Evolutionary conservation across 768 basidiomycete genomes (phyloP).

Genomic region (Auriscalpium orientale): DNA sequence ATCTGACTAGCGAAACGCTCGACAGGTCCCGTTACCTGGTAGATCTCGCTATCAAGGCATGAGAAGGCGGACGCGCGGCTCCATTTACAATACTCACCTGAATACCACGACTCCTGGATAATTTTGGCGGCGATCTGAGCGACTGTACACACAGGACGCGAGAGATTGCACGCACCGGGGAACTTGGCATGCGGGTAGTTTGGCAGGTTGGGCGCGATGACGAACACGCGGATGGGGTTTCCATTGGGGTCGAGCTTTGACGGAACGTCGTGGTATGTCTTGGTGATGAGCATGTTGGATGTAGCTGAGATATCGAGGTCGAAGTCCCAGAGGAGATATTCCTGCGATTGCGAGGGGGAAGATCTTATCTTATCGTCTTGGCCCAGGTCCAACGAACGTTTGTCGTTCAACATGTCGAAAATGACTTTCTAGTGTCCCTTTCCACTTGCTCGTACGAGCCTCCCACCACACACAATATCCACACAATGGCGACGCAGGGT

Average conservation of each 20-base stretch:
- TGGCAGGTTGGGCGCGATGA: slow-evolving; percentile 72
- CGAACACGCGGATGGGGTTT: slow-evolving; percentile 69
- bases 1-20: slow-evolving; percentile 86
- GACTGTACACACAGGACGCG: neutral
- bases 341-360: neutral
- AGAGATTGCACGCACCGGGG: slow-evolving; percentile 45
- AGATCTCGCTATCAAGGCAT: slow-evolving; percentile 65
- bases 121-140: neutral
- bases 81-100: slow-evolving; percentile 39
- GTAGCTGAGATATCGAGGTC: neutral
- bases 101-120: slow-evolving; percentile 71
- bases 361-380: slow-evolving; percentile 1
- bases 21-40: slow-evolving; percentile 95
- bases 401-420: neutral
- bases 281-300: slow-evolving; percentile 70
- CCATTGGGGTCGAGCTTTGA: slow-evolving; percentile 54
- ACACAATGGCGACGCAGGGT: slow-evolving; percentile 17
- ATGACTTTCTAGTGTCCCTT: neutral
- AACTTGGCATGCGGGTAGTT: slow-evolving; percentile 88
- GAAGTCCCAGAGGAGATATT: neutral
- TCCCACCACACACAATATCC: neutral
- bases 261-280: slow-evolving; percentile 70
- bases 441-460: too few species aligned
- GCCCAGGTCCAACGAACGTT: too few species aligned
- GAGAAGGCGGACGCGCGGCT: neutral